Evolutionary conservation across 2,329 filamentous ascomycete genomes (phyloP).

Genomic region (Trichophyton mentagrophytes): DNA sequence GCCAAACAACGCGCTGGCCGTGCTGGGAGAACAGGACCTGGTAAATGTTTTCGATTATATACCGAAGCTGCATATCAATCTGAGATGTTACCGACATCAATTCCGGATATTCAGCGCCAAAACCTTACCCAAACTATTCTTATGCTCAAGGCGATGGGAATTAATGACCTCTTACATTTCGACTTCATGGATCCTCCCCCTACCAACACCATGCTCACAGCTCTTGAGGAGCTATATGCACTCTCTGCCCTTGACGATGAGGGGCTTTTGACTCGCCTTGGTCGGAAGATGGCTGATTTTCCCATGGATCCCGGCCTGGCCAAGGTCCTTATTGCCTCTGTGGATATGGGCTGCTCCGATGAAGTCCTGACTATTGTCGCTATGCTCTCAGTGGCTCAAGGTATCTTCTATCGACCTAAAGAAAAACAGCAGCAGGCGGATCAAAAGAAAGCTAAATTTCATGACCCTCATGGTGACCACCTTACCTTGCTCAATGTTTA

Average conservation of each 20-base stretch:
- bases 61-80: slow-evolving; percentile 91
- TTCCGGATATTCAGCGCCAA: slow-evolving; percentile 91
- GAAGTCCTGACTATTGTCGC: slow-evolving; percentile 90
- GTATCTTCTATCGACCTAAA: slow-evolving; percentile 87
- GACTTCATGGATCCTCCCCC: slow-evolving; percentile 99
- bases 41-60: slow-evolving; percentile 90
- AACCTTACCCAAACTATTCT: slow-evolving; percentile 88
- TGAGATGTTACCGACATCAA: slow-evolving; percentile 91
- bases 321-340: slow-evolving; percentile 77
- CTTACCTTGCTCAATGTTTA: slow-evolving; percentile 92
- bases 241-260: slow-evolving; percentile 88
- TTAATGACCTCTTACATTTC: slow-evolving; percentile 92
- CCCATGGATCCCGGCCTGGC: slow-evolving; percentile 91
- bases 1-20: slow-evolving; percentile 88
- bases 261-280: slow-evolving; percentile 78
- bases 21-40: slow-evolving; percentile 85
- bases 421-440: slow-evolving; percentile 95
- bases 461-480: slow-evolving; percentile 88
- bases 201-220: slow-evolving; percentile 94
- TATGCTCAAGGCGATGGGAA: slow-evolving; percentile 98
- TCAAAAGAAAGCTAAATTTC: slow-evolving; percentile 95
- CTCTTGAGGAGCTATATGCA: slow-evolving; percentile 87
- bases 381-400: slow-evolving; percentile 69
- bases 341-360: slow-evolving; percentile 79
- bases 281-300: slow-evolving; percentile 96